Evolutionary conservation across 371 early-diverging fungal species (phyloP).

Genomic region (Rhizopus sp.): DNA sequence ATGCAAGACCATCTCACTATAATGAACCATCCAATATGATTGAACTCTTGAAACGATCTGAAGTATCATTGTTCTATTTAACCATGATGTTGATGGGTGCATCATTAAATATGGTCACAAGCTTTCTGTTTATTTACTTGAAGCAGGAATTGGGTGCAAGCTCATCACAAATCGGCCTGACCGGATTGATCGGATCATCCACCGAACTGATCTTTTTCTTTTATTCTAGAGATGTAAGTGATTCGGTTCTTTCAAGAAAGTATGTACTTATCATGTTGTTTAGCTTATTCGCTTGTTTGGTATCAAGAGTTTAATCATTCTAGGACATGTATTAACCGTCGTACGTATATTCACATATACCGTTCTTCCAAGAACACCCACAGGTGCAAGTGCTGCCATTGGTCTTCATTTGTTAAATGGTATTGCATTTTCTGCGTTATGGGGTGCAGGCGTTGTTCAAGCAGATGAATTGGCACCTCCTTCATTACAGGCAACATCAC

Average conservation of each 20-base stretch:
- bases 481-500: conserved; percentile 55
- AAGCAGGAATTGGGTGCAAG: conserved; percentile 52
- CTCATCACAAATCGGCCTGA: conserved; percentile 46
- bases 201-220: conserved; percentile 54
- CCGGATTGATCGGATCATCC: conserved; percentile 50
- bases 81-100: conserved; percentile 61
- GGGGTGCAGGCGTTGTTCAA: conserved; percentile 59
- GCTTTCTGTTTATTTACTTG: conserved; percentile 50
- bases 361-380: conserved; percentile 46
- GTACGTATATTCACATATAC: conserved; percentile 52
- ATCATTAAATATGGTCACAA: conserved; percentile 53
- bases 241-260: not conserved
- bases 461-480: conserved; percentile 56
- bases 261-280: not conserved
- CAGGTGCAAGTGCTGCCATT: conserved; percentile 49
- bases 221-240: conserved; percentile 53
- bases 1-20: conserved; percentile 7
- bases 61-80: conserved; percentile 44
- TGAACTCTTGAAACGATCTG: conserved; percentile 41
- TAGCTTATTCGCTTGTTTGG: conserved; percentile 52
- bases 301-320: conserved; percentile 48
- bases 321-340: conserved; percentile 52
- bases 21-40: conserved; percentile 37
- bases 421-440: conserved; percentile 53
- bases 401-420: conserved; percentile 52